Percentiles rank a stretch among this genome's conserved stretches.
phyloP scores from a whole-genome alignment of 2,329 filamentous ascomycete genomes.

The Penicillium frequentans region DNA sequence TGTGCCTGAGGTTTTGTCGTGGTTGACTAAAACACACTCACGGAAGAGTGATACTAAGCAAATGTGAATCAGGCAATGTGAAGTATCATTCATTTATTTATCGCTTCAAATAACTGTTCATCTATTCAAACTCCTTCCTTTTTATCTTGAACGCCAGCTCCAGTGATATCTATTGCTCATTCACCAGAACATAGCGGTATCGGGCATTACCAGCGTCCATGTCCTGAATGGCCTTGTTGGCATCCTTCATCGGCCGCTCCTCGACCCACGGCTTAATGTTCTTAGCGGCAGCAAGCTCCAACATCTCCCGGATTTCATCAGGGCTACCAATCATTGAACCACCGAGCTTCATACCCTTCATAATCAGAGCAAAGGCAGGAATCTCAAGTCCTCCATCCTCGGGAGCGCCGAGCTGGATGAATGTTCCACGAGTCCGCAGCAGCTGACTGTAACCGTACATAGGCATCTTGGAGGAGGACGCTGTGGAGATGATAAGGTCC shows the following conservation, averaged over 20 bases:
- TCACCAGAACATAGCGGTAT: conserved; percentile 46
- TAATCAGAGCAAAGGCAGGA: conserved; percentile 57
- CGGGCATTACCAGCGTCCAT: conserved; percentile 45
- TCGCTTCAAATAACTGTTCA: not conserved
- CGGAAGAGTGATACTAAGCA: too few relatives aligned
- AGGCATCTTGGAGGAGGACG: conserved; percentile 50
- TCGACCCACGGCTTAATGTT: conserved; percentile 43
- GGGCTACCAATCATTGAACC: conserved; percentile 46
- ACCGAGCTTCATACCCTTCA: conserved; percentile 49
- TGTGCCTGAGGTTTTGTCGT: too few relatives aligned
- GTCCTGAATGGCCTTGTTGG: conserved; percentile 44
- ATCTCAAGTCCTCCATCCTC: conserved; percentile 58
- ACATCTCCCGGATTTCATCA: conserved; percentile 44
- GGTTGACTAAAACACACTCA: too few relatives aligned
- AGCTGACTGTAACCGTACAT: conserved; percentile 16
- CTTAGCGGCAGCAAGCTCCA: conserved; percentile 42
- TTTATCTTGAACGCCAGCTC: not conserved
- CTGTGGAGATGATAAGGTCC: conserved; percentile 58
- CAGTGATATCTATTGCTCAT: conserved; percentile 14
- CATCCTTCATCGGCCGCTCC: conserved; percentile 42
- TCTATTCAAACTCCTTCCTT: not conserved
- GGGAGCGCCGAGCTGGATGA: conserved; percentile 66
- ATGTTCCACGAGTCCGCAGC: conserved; percentile 19
- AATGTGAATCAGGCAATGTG: not conserved
- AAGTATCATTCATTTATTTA: not conserved